Evolutionary conservation across 805 yeast species (phyloP).

Genomic region (Wickerhamomyces chaumierensis): DNA sequence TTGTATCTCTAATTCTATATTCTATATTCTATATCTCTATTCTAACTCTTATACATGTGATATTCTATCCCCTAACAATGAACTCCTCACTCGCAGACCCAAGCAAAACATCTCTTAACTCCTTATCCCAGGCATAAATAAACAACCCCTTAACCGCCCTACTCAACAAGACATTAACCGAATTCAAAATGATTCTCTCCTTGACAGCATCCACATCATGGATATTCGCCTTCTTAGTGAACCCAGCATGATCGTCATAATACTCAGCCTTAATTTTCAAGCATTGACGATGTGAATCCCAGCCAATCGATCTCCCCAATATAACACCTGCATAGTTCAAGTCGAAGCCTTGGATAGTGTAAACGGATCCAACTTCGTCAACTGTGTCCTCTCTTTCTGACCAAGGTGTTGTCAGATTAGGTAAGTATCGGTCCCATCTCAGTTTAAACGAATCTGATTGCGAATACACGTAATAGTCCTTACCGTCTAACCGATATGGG

Average conservation of each 20-base stretch:
- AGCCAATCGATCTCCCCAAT: constrained; percentile 30
- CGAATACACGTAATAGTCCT: constrained; percentile 32
- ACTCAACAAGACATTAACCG: constrained; percentile 32
- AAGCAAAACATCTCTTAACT: constrained; percentile 23
- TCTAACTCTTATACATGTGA: no score
- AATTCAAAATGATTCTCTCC: constrained; percentile 29
- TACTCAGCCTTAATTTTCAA: constrained; percentile 24
- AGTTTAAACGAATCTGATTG: constrained; percentile 29
- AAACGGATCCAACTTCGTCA: constrained; percentile 37
- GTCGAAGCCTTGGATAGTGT: constrained; percentile 37
- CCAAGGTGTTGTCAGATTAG: constrained; percentile 31
- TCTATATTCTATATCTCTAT: no score
- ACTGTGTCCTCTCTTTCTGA: constrained; percentile 33
- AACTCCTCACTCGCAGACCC: constrained; percentile 7
- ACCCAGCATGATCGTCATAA: constrained; percentile 36
- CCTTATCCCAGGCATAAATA: constrained; percentile 31
- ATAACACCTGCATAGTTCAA: constrained; percentile 36
- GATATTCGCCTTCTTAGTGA: constrained; percentile 30
- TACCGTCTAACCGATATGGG: constrained; percentile 33
- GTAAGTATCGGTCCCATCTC: constrained; percentile 36
- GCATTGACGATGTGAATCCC: constrained; percentile 24
- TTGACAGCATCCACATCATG: constrained; percentile 24
- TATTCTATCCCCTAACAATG: constrained; percentile 2
- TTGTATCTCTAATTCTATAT: no score
- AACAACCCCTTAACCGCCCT: constrained; percentile 34